Conservation (phyloP, 352 stramenopile genomes). For the Phytophthora citricola region DNA sequence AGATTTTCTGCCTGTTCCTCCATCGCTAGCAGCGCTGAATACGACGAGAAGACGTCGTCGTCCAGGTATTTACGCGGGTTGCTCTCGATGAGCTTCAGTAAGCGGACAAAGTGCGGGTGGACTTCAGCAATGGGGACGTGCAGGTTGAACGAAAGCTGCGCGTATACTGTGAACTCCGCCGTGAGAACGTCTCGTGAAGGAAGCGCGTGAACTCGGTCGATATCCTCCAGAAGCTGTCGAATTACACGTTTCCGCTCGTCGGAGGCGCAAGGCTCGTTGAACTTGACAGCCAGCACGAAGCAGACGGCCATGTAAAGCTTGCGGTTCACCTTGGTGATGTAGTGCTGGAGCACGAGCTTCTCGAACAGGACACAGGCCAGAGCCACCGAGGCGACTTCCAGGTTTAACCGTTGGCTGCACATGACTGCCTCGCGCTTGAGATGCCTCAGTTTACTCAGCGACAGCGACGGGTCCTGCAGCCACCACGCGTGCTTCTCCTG, state of each 20-base stretch:
- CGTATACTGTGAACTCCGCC: slow-evolving; percentile 91
- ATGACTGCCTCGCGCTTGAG: slow-evolving; percentile 91
- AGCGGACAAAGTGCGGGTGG: slow-evolving; percentile 86
- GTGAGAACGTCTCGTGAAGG: slow-evolving; percentile 87
- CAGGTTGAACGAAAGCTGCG: slow-evolving; percentile 90
- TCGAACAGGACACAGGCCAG: slow-evolving; percentile 98
- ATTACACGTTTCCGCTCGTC: slow-evolving; percentile 70
- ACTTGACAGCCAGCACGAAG: slow-evolving; percentile 95
- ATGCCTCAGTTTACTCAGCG: slow-evolving; percentile 97
- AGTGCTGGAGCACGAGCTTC: slow-evolving; percentile 94
- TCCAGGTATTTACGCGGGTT: slow-evolving; percentile 91
- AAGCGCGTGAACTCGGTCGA: slow-evolving; percentile 82
- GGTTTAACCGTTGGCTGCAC: slow-evolving; percentile 75
- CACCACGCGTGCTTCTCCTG: slow-evolving; percentile 92
- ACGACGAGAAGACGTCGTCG: slow-evolving; percentile 83
- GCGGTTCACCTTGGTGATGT: slow-evolving; percentile 96
- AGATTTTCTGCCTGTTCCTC: slow-evolving; percentile 63
- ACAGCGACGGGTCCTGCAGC: slow-evolving; percentile 90
- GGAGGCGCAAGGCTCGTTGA: slow-evolving; percentile 83
- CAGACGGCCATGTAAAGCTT: slow-evolving; percentile 97
- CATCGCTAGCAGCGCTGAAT: slow-evolving; percentile 73
- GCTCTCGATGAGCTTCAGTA: slow-evolving; percentile 88
- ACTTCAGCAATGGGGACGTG: slow-evolving; percentile 84
- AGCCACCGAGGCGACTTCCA: slow-evolving; percentile 95
- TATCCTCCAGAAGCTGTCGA: slow-evolving; percentile 76